Conservation (phyloP, 495 filamentous ascomycete species). For the Tetracladium marchalianum region DNA sequence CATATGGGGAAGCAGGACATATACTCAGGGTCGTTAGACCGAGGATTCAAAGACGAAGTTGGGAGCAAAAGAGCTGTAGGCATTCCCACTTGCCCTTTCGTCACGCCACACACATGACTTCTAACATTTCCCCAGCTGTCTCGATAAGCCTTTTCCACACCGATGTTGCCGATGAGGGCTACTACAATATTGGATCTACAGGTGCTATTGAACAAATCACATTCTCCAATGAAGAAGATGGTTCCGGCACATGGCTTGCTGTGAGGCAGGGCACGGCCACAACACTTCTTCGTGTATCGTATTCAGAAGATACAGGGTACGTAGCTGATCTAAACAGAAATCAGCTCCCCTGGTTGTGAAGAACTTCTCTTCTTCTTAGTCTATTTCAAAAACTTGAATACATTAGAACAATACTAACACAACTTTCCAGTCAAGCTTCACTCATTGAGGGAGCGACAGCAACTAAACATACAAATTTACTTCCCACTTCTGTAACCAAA, state of each 20-base stretch:
- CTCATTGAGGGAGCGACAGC: too few relatives aligned
- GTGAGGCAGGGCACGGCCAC: slow-evolving; percentile 48
- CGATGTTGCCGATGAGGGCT: slow-evolving; percentile 28
- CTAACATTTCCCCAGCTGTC: too few relatives aligned
- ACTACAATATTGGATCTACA: slow-evolving; percentile 45
- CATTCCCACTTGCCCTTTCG: slow-evolving; percentile 12
- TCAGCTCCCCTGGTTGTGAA: too few relatives aligned
- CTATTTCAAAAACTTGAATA: too few relatives aligned
- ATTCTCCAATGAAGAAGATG: slow-evolving; percentile 43
- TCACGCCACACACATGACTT: too few relatives aligned
- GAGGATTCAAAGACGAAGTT: slow-evolving; percentile 31
- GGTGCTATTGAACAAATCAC: slow-evolving; percentile 57
- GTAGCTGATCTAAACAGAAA: too few relatives aligned
- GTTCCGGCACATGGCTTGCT: slow-evolving; percentile 47
- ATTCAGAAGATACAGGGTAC: too few relatives aligned
- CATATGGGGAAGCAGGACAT: slow-evolving; percentile 40
- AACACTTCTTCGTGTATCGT: slow-evolving; percentile 35
- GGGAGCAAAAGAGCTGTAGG: slow-evolving; percentile 30
- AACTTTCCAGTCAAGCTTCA: too few relatives aligned
- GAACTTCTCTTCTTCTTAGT: too few relatives aligned
- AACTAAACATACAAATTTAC: too few relatives aligned
- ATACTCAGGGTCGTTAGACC: slow-evolving; percentile 39
- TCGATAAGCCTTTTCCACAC: slow-evolving; percentile 23
- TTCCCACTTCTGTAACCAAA: slow-evolving; percentile 35
- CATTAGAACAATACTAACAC: too few relatives aligned